Percentiles rank a stretch among this genome's conserved stretches.
Evolutionary conservation across 2,329 filamentous ascomycete genomes (phyloP).

Genomic region (Claviceps sp.): DNA sequence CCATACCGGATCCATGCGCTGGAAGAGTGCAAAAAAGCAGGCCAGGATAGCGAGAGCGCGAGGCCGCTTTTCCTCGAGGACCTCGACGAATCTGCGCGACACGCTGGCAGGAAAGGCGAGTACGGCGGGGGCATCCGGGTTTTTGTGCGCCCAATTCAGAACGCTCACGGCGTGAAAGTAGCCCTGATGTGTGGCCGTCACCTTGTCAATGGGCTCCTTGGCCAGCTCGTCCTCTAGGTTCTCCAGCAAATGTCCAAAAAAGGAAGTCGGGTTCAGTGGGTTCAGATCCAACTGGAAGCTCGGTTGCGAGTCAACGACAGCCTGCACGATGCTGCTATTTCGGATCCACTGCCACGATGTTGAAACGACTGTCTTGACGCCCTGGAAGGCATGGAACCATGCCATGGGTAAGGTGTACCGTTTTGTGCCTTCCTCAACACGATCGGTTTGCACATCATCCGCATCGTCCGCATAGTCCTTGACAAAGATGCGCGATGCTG

Average conservation of each 20-base stretch:
- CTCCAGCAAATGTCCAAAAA: constrained; percentile 47
- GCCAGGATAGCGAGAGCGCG: constrained; percentile 50
- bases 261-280: constrained; percentile 34
- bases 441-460: constrained; percentile 6
- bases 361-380: constrained; percentile 51
- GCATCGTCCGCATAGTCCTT: constrained; percentile 34
- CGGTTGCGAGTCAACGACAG: constrained; percentile 51
- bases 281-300: constrained; percentile 47
- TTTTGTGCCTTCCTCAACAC: constrained; percentile 19
- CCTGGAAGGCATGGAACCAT: constrained; percentile 56
- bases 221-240: constrained; percentile 43
- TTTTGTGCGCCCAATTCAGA: constrained; percentile 52
- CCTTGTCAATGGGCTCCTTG: constrained; percentile 17
- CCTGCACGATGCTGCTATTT: constrained; percentile 40
- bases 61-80: constrained; percentile 44
- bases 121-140: constrained; percentile 42
- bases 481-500: constrained; percentile 47
- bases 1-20: constrained; percentile 49
- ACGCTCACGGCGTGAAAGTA: constrained; percentile 53
- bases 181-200: constrained; percentile 29
- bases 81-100: constrained; percentile 45
- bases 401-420: constrained; percentile 46
- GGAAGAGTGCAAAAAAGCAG: constrained; percentile 53
- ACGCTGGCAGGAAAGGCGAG: constrained; percentile 53
- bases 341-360: constrained; percentile 52